Evolutionary conservation across 768 basidiomycete genomes (phyloP).

Genomic region (Boletus rubroflammeus): DNA sequence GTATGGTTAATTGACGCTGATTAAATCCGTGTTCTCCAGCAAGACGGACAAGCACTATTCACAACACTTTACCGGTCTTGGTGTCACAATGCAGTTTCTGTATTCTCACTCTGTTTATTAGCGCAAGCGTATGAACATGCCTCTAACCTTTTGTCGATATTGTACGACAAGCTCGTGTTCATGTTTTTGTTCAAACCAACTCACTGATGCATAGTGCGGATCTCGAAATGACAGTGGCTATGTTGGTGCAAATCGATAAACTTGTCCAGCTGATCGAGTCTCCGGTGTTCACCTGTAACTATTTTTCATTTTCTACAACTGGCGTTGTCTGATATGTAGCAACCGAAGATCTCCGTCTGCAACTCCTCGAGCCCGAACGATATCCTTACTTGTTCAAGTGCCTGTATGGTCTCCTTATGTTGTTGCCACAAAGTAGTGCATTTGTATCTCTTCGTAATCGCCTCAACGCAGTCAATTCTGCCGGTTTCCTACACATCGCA

Average conservation of each 20-base stretch:
- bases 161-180: slow-evolving; percentile 48
- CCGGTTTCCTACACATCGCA: slow-evolving; percentile 88
- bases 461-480: slow-evolving; percentile 90
- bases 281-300: slow-evolving; percentile 94
- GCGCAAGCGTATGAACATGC: slow-evolving; percentile 99
- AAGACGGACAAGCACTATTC: slow-evolving; percentile 96
- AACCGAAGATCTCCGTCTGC: slow-evolving; percentile 71
- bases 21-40: slow-evolving; percentile 34
- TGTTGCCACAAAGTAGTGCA: slow-evolving; percentile 94
- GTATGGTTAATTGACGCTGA: slow-evolving; percentile 1
- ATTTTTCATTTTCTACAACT: background rate
- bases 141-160: slow-evolving; percentile 91
- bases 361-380: slow-evolving; percentile 94
- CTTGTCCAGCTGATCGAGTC: slow-evolving; percentile 97
- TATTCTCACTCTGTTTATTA: slow-evolving; percentile 91
- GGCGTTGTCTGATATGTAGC: background rate
- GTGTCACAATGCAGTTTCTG: slow-evolving; percentile 98
- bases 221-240: slow-evolving; percentile 90
- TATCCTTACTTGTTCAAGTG: slow-evolving; percentile 97
- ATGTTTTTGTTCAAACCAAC: background rate
- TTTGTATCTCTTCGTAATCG: slow-evolving; percentile 94
- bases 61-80: slow-evolving; percentile 93
- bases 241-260: slow-evolving; percentile 96
- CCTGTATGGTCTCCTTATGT: slow-evolving; percentile 94
- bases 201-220: slow-evolving; percentile 64